phyloP scores from a whole-genome alignment of 306 rosid species.

The Casuarina glauca region DNA sequence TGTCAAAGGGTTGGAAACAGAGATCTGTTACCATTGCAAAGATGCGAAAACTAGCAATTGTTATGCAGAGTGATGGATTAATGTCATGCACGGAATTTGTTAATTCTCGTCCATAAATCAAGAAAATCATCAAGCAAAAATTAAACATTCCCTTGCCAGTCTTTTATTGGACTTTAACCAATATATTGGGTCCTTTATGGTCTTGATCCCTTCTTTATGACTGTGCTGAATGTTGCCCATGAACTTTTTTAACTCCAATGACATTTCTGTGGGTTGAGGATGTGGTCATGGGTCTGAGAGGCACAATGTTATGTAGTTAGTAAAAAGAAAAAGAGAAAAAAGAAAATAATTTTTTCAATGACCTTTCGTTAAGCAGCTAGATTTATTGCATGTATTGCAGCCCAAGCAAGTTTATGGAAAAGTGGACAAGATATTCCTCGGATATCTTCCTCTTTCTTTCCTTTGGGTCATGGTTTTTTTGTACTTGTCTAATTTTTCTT shows the following conservation, averaged over 20 bases:
- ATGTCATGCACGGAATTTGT: neutral
- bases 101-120: neutral
- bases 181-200: neutral
- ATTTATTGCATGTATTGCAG: neutral
- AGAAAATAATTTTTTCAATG: neutral
- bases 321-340: too few species aligned
- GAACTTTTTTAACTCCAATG: neutral
- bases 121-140: neutral
- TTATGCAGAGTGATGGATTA: neutral
- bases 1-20: neutral
- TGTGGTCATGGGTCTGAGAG: neutral
- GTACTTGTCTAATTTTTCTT: neutral
- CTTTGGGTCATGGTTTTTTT: neutral
- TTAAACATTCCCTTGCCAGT: neutral
- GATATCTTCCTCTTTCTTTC: neutral
- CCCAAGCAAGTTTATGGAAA: neutral
- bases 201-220: neutral
- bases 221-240: neutral
- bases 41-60: neutral
- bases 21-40: neutral
- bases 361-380: neutral
- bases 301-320: neutral
- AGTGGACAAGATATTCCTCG: neutral
- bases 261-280: neutral
- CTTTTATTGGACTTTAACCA: neutral